Conservation (phyloP, 352 stramenopile species). For the Saprolegnia diclina region DNA sequence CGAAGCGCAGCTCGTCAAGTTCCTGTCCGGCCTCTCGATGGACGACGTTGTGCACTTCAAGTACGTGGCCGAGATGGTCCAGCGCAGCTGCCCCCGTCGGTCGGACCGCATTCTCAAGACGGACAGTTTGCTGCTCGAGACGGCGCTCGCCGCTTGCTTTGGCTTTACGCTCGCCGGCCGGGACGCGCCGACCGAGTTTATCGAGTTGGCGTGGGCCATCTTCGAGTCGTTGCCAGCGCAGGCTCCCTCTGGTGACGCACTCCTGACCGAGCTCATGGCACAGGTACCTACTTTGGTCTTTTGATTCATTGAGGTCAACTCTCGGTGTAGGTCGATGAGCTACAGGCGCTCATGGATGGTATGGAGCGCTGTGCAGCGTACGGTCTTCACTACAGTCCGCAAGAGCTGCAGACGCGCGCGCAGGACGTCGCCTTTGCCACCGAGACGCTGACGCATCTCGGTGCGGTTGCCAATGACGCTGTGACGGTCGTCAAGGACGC, state of each 20-base stretch:
- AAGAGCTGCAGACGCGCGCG: neutral
- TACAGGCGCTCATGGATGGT: conserved; percentile 17
- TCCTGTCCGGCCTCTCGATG: neutral
- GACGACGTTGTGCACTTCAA: neutral
- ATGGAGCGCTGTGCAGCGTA: conserved; percentile 20
- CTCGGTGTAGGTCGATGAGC: neutral
- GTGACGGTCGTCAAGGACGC: conserved; percentile 3
- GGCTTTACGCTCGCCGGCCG: conserved; percentile 9
- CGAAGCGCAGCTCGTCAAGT: neutral
- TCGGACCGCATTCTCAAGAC: neutral
- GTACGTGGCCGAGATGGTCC: neutral
- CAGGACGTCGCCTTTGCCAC: neutral
- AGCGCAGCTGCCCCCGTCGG: neutral
- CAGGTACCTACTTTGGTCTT: neutral
- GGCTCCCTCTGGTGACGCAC: neutral
- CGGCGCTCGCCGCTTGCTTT: conserved; percentile 14
- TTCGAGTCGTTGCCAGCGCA: conserved; percentile 22
- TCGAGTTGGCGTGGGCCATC: conserved; percentile 23
- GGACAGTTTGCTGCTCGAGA: neutral
- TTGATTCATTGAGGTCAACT: neutral
- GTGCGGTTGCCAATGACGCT: neutral
- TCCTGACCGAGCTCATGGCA: neutral
- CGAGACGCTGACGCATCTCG: neutral
- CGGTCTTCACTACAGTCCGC: neutral
- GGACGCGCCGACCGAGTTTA: neutral